Conservation (phyloP, 2,329 filamentous ascomycete species). For the Byssochlamys sp. region DNA sequence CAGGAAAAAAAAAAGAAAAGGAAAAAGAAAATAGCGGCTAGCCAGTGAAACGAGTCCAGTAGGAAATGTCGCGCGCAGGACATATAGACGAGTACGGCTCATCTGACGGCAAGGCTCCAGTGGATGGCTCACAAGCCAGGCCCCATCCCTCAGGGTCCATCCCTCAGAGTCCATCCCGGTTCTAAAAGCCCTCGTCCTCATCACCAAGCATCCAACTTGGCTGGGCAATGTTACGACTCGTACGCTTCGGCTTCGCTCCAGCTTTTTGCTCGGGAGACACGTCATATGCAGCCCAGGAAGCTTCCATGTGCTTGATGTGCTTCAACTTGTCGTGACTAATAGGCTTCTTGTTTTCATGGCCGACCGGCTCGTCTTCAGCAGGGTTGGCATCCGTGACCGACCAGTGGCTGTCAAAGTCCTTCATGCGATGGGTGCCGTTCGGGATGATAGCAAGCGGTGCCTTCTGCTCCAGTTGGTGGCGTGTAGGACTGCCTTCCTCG, state of each 20-base stretch:
- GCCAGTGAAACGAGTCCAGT: not conserved
- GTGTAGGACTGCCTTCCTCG: slow-evolving; percentile 43
- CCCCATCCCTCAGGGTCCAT: not conserved
- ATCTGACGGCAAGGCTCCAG: not conserved
- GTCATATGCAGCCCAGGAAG: slow-evolving; percentile 41
- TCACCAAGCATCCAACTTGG: slow-evolving; percentile 36
- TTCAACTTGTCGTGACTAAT: slow-evolving; percentile 55
- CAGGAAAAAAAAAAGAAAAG: not conserved
- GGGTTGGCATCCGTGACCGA: slow-evolving; percentile 53
- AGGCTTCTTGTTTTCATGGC: slow-evolving; percentile 33
- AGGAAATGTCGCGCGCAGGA: not conserved
- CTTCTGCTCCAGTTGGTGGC: slow-evolving; percentile 17
- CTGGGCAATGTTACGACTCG: slow-evolving; percentile 22
- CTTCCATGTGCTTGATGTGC: slow-evolving; percentile 63
- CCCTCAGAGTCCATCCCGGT: not conserved
- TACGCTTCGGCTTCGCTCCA: slow-evolving; percentile 14
- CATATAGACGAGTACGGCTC: not conserved
- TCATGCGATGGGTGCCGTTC: slow-evolving; percentile 62
- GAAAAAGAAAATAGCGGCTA: not conserved
- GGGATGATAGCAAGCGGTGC: slow-evolving; percentile 56
- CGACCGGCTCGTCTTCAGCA: slow-evolving; percentile 24
- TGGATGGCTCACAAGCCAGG: not conserved
- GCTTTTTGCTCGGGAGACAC: slow-evolving; percentile 23
- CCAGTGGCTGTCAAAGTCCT: slow-evolving; percentile 72
- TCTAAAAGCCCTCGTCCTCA: slow-evolving; percentile 15